Percentiles rank a stretch among this genome's conserved stretches.
Conservation (phyloP, 345 rosid genomes). For the Litchi chinensis region DNA sequence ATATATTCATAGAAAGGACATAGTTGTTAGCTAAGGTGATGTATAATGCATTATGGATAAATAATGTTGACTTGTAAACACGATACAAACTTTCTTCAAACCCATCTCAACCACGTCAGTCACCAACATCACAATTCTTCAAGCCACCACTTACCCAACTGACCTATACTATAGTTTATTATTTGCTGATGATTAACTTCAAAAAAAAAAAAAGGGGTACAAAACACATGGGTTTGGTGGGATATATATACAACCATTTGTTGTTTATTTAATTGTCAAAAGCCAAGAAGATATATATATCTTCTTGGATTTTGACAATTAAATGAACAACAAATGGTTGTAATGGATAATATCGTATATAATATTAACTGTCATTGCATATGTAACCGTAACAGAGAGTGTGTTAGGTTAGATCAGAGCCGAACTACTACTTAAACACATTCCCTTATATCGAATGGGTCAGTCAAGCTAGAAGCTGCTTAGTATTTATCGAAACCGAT, state of each 20-base stretch:
- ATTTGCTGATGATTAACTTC: neutral
- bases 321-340: neutral
- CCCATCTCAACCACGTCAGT: slow-evolving; percentile 1
- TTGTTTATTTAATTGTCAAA: too few relatives aligned
- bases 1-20: neutral
- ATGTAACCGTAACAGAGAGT: neutral
- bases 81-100: neutral
- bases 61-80: neutral
- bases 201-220: neutral
- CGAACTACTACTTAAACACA: neutral
- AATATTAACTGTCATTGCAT: neutral
- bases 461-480: too few relatives aligned
- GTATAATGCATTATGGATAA: neutral
- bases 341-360: neutral
- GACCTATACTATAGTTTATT: neutral
- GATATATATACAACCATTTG: neutral
- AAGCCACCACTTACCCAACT: neutral
- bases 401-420: neutral
- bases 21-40: neutral
- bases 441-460: neutral
- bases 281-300: too few relatives aligned
- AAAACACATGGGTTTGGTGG: neutral
- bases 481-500: neutral
- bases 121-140: slow-evolving; percentile 1
- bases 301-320: neutral